Base-by-base conservation (phyloP, 2,329 filamentous ascomycete species). In the Hansfordia pulvinata region DNA sequence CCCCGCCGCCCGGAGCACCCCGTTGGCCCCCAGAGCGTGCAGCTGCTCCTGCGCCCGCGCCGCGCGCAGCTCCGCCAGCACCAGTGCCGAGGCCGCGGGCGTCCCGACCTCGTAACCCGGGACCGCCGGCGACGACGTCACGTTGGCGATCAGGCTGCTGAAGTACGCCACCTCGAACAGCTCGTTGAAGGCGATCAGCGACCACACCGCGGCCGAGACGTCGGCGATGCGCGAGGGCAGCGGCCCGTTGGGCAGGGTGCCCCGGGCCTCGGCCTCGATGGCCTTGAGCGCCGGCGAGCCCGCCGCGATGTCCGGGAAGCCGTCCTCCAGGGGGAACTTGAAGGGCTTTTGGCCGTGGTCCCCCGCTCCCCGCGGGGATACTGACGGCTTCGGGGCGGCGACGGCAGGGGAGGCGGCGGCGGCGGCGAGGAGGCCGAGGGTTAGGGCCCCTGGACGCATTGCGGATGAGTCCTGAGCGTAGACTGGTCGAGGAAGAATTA, bases 131-230 rank as follows among this genome's bases (percentile, higher is more conserved):
- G n/a, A n/a, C n/a, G n/a, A n/a, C 10, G 25, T 27, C 12, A 27
- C 20, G 25, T 27, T 27, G 11, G 13, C 15, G 18, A 27, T 13
- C n/a, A 27, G 18, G 15, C 18, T 27, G 25, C 17, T 27, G 10
- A 27, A 27, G 17, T 27, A 27, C 8, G 25, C 25, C 17, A 27
- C 25, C 25, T 27, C 25, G 18, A 27, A 27, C 11, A 27, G 6
- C 25, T 27, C 25, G n/a, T 27, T 27, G 19, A 27, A 27, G 7
- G 25, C 25, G 15, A 27, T 27, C 4, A 27, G 17, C 4, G 17
- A 20, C 17, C 17, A 27, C 10, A 27, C 12, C 4, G 13, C 17
- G n/a, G 25, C 25, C 8, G 25, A 12, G 4, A 27, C n/a, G 10
- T 27, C 25, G 6, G 25, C n/a, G 10, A 27, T 17, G n/a, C 11